Conservation (phyloP, 495 filamentous ascomycete species). For the Penicillium cataractarum region DNA sequence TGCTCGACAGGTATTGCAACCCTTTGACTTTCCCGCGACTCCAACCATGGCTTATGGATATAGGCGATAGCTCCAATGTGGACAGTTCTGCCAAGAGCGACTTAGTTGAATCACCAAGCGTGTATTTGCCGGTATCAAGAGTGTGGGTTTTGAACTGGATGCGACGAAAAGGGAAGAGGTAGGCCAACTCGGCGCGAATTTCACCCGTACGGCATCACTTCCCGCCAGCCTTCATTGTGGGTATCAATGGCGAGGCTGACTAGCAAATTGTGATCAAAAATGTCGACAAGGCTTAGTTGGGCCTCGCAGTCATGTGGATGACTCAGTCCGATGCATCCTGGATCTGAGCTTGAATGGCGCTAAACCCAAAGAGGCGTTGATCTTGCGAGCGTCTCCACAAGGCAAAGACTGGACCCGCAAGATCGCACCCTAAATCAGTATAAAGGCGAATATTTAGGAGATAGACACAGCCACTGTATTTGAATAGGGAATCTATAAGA, state of each 20-base stretch:
- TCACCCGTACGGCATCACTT: not conserved
- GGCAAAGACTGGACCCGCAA: not conserved
- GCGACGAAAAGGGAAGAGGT: not conserved
- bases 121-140: not conserved
- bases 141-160: not conserved
- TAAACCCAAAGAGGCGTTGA: slow-evolving; percentile 19
- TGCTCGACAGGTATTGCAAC: slow-evolving; percentile 44
- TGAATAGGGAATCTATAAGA: not conserved
- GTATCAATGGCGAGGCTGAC: not conserved
- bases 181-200: not conserved
- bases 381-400: slow-evolving; percentile 14
- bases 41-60: slow-evolving; percentile 43
- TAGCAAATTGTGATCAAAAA: not conserved
- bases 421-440: not conserved
- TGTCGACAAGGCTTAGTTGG: not conserved
- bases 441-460: not conserved
- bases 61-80: too few species aligned
- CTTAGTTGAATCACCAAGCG: not conserved
- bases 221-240: not conserved
- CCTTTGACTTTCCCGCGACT: slow-evolving; percentile 49
- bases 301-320: not conserved
- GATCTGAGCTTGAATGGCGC: not conserved
- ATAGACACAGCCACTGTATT: not conserved
- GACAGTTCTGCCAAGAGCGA: too few species aligned
- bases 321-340: not conserved